Evolutionary conservation across 1,284 basidiomycete genomes (phyloP), one percentile per base, ranked within the genome.

Genomic region (Vanrija sp.): DNA sequence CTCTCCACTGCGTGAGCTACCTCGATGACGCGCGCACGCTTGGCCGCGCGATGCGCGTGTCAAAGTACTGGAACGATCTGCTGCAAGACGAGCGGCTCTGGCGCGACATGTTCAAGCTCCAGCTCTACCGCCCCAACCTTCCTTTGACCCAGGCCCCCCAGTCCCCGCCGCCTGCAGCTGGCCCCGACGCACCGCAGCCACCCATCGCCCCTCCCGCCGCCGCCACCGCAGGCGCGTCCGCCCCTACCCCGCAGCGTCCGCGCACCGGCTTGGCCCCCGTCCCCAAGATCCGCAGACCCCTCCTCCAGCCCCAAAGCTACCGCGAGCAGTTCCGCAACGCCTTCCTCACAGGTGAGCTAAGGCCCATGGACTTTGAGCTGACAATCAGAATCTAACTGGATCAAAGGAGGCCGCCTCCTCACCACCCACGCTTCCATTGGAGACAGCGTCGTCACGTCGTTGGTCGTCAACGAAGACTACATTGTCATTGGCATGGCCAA

Each of bases 401-500:
- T 87, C 10, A 81, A 81, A 43, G 89, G 89, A 6, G 93, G 93
- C 3, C 82, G 82, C 6, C 78, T 95, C 5, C 80, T 96, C 8
- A 85, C 85, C 12, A 65, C 60, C 80, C 88, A 92, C 68, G 84
- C 86, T 48, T 83, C 86, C 46, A 82, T 85, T 39, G 83, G 90
- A 64, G 82, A 82, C 45, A 86, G 85, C 9, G 87, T 91, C 10
- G 87, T 95, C 39, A 95, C 95, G 0, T 91, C 88, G 3, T 80
- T 96, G 21, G 89, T 91, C 1, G 82, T 97, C 57, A 89, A 96
- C 74, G 78, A 82, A 23, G 84, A 89, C 51, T 91, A 87, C 83
- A 85, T 98, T 65, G 86, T 95, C 42, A 87, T 94, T 23, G 94
- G 91, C 1, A 87, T 96, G 71, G 89, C 91, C 14, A 95, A 89